These are phyloP conservation scores for Globisporangium middletonii DNA, from an alignment of 352 stramenopile genomes.

Conservation along the genomic window DNA sequence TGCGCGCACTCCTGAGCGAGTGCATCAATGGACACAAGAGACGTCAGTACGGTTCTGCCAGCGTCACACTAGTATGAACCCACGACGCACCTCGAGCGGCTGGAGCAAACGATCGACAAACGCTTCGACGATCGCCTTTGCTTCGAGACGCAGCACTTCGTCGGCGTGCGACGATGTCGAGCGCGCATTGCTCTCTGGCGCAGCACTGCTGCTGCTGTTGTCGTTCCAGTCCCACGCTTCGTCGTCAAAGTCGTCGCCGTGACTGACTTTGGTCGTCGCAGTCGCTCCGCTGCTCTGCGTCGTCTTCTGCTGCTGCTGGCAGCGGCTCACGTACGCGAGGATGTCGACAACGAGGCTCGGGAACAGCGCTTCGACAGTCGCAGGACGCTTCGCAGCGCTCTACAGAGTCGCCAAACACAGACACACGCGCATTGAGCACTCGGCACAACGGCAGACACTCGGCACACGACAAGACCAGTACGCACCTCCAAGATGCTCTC, in stretches of 20 bases:
- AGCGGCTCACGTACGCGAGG: constrained; percentile 16
- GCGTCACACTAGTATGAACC: neutral
- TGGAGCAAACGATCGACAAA: constrained; percentile 35
- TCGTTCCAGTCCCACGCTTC: constrained; percentile 74
- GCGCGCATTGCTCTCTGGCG: neutral
- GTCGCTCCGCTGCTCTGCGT: neutral
- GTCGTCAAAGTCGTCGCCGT: constrained; percentile 14
- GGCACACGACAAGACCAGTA: neutral
- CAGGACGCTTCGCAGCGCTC: constrained; percentile 18
- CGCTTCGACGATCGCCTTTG: constrained; percentile 29
- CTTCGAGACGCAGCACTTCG: constrained; percentile 23
- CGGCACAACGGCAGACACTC: neutral
- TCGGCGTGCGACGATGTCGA: constrained; percentile 11
- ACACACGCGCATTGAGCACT: neutral
- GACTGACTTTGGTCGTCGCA: neutral
- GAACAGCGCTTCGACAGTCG: constrained; percentile 22
- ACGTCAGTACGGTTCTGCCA: too few species aligned
- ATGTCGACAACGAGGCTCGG: constrained; percentile 28
- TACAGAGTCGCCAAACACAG: constrained; percentile 5
- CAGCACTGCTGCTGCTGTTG: neutral
- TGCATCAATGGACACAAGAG: neutral
- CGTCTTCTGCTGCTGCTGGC: constrained; percentile 1
- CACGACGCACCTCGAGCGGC: constrained; percentile 38
- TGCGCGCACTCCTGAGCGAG: constrained; percentile 59
- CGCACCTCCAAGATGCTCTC: constrained; percentile 46